Percentiles rank a stretch among this genome's conserved stretches.
phyloP scores from a whole-genome alignment of 2,329 filamentous ascomycete genomes.

The Xylariaceae sp. region DNA sequence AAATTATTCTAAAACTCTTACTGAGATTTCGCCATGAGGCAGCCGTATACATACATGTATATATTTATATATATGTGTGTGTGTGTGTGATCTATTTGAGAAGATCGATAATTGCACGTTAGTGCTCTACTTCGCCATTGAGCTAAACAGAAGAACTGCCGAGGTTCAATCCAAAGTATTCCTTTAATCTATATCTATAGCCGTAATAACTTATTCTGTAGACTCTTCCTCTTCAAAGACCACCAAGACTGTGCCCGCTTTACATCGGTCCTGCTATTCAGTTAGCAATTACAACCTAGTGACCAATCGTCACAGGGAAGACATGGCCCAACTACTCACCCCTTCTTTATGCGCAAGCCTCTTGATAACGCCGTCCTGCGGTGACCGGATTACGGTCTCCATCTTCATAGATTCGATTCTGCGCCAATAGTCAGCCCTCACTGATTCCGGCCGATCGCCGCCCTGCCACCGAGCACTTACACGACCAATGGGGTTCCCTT shows the following conservation, averaged over 20 bases:
- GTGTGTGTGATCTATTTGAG: too few species aligned
- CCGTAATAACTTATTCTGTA: not conserved
- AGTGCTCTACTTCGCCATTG: too few species aligned
- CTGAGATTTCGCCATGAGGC: too few species aligned
- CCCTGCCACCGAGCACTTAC: slow-evolving; percentile 46
- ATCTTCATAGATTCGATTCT: slow-evolving; percentile 89
- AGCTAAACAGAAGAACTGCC: too few species aligned
- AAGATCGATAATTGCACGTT: too few species aligned
- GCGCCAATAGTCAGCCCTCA: slow-evolving; percentile 15
- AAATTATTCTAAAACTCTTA: too few species aligned
- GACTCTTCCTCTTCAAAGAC: slow-evolving; percentile 63
- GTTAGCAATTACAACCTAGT: slow-evolving; percentile 22
- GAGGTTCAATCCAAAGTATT: too few species aligned
- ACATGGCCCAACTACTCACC: slow-evolving; percentile 49
- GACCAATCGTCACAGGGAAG: not conserved
- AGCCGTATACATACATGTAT: too few species aligned
- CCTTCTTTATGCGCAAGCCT: slow-evolving; percentile 75
- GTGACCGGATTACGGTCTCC: slow-evolving; percentile 81
- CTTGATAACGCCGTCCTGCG: slow-evolving; percentile 71
- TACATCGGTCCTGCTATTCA: slow-evolving; percentile 68
- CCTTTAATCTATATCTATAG: not conserved
- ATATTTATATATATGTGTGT: too few species aligned
- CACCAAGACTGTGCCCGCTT: slow-evolving; percentile 74
- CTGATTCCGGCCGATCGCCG: not conserved
- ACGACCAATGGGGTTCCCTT: slow-evolving; percentile 89